Conservation (phyloP, 176 grass and related monocot species). For the Lolium rigidum region DNA sequence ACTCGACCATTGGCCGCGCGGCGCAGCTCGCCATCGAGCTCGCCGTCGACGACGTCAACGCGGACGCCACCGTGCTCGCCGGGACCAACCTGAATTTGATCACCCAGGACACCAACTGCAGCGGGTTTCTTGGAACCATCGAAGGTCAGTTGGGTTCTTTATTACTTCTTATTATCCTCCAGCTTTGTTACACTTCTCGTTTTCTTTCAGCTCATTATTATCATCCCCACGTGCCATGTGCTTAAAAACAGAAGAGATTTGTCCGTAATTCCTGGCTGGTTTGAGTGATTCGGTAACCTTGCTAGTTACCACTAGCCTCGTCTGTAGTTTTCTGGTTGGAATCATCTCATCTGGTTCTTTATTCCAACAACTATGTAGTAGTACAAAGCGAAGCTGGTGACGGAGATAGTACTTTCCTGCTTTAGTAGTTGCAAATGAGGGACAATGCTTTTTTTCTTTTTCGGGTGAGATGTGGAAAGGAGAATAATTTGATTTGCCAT, state of each 20-base stretch:
- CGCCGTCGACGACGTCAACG: conserved; percentile 82
- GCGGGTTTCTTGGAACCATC: conserved; percentile 72
- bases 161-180: background rate
- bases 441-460: background rate
- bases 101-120: conserved; percentile 85
- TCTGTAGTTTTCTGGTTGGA: conserved; percentile 8
- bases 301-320: background rate
- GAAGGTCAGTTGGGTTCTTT: conserved; percentile 55
- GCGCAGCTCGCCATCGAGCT: conserved; percentile 69
- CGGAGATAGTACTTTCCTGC: background rate
- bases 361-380: background rate
- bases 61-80: conserved; percentile 58
- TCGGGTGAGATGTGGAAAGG: background rate
- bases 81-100: conserved; percentile 60
- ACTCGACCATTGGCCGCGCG: conserved; percentile 77
- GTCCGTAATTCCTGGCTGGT: background rate
- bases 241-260: background rate
- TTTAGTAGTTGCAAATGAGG: conserved; percentile 18
- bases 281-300: background rate
- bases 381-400: background rate
- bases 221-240: background rate
- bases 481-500: background rate
- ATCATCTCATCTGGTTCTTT: background rate
- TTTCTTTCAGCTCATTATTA: background rate
- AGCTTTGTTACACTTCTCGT: background rate